These are phyloP conservation scores for Fomitopsis pulvina DNA, from an alignment of 768 basidiomycete species.

Conservation along the genomic window DNA sequence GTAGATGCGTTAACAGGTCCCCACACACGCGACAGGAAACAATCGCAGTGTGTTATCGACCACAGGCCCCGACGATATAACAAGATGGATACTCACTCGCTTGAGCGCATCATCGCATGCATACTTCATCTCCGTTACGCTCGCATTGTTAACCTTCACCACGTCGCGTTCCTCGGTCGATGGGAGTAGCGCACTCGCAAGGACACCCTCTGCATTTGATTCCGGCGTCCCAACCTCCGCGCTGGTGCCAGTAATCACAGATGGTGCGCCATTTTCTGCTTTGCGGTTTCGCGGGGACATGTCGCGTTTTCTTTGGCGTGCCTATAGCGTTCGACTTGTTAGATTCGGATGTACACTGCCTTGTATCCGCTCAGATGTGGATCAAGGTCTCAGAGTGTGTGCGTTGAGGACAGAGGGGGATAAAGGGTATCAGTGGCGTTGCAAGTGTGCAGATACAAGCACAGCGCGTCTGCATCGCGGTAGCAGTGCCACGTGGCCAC, in stretches of 20 bases:
- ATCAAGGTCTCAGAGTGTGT: neutral
- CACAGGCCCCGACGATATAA: neutral
- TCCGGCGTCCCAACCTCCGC: neutral
- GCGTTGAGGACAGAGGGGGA: neutral
- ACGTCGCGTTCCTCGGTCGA: slow-evolving; percentile 24
- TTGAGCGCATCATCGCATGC: slow-evolving; percentile 82
- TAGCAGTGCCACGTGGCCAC: neutral
- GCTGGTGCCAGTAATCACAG: neutral
- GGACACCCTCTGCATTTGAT: neutral
- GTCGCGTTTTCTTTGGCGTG: slow-evolving; percentile 1
- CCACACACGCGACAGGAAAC: neutral
- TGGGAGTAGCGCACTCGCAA: slow-evolving; percentile 10
- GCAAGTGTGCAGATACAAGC: neutral
- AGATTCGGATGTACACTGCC: neutral
- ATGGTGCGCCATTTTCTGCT: slow-evolving; percentile 1
- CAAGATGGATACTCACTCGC: slow-evolving; percentile 49
- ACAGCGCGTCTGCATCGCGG: neutral
- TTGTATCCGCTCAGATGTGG: neutral
- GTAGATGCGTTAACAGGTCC: neutral
- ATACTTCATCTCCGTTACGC: slow-evolving; percentile 43
- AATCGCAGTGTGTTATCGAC: neutral
- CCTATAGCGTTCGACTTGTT: neutral
- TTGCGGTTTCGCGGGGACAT: slow-evolving; percentile 18
- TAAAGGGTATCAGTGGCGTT: neutral
- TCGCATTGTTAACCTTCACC: slow-evolving; percentile 47